Evolutionary conservation across 768 basidiomycete species (phyloP).

Genomic region (Tricholoma saponaceum): DNA sequence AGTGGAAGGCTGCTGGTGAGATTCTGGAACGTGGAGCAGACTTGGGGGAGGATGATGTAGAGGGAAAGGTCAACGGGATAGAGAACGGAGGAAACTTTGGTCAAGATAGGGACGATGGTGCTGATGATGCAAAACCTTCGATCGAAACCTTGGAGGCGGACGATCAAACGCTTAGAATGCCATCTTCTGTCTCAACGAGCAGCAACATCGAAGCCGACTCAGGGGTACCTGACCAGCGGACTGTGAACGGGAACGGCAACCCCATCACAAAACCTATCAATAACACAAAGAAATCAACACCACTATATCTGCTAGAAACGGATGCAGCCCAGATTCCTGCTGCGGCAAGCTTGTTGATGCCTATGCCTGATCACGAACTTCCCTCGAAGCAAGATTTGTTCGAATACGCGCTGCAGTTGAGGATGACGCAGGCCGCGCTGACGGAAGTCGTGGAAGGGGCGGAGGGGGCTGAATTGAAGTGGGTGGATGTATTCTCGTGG

Average conservation of each 20-base stretch:
- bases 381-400: slow-evolving; percentile 59
- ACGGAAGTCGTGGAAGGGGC: slow-evolving; percentile 83
- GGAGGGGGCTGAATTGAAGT: slow-evolving; percentile 74
- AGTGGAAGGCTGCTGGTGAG: slow-evolving; percentile 73
- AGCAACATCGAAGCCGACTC: background rate
- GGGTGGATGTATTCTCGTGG: slow-evolving; percentile 85
- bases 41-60: slow-evolving; percentile 29
- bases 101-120: slow-evolving; percentile 3
- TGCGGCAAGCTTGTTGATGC: slow-evolving; percentile 38
- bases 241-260: background rate
- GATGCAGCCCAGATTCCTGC: slow-evolving; percentile 33
- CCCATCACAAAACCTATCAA: background rate
- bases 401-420: slow-evolving; percentile 75
- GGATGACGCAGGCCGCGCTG: slow-evolving; percentile 82
- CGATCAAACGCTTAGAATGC: background rate
- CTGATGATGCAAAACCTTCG: background rate
- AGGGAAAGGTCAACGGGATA: slow-evolving; percentile 13
- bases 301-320: background rate
- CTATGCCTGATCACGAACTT: slow-evolving; percentile 41
- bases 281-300: background rate
- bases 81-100: slow-evolving; percentile 6
- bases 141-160: slow-evolving; percentile 1
- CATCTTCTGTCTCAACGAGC: background rate
- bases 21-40: slow-evolving; percentile 76
- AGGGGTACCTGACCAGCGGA: background rate